These are phyloP conservation scores for Saprolegnia diclina DNA, from an alignment of 352 stramenopile genomes.

Conservation along the genomic window DNA sequence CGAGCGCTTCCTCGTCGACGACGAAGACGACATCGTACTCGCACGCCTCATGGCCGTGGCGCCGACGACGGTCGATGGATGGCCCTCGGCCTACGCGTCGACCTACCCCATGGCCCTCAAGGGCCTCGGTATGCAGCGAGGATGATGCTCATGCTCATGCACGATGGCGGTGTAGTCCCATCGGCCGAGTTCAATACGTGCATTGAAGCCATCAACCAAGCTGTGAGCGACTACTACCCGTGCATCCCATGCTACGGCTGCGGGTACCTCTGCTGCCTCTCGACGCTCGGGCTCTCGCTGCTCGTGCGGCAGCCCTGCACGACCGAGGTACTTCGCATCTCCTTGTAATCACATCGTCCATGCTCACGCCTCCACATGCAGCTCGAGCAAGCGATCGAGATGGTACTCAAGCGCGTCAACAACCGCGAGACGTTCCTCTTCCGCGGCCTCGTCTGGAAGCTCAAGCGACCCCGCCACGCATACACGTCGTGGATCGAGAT, in stretches of 20 bases:
- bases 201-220: slow-evolving; percentile 71
- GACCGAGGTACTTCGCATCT: slow-evolving; percentile 38
- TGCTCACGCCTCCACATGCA: slow-evolving; percentile 25
- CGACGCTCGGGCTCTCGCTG: slow-evolving; percentile 53
- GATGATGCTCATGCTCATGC: slow-evolving; percentile 5
- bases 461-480: slow-evolving; percentile 41
- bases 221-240: slow-evolving; percentile 62
- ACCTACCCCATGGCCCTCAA: slow-evolving; percentile 54
- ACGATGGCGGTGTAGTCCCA: slow-evolving; percentile 36
- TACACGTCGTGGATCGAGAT: slow-evolving; percentile 71
- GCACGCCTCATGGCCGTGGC: slow-evolving; percentile 43
- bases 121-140: slow-evolving; percentile 49
- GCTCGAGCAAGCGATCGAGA: slow-evolving; percentile 55
- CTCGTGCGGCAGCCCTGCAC: slow-evolving; percentile 59
- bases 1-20: slow-evolving; percentile 47
- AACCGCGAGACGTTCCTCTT: slow-evolving; percentile 67
- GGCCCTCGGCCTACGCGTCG: slow-evolving; percentile 49
- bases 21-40: slow-evolving; percentile 51
- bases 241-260: slow-evolving; percentile 64
- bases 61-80: slow-evolving; percentile 46
- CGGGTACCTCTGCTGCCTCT: slow-evolving; percentile 62
- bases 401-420: slow-evolving; percentile 57
- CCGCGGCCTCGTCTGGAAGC: slow-evolving; percentile 53
- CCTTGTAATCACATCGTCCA: neutral
- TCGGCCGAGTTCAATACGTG: slow-evolving; percentile 72